Evolutionary conservation across 1,284 basidiomycete genomes (phyloP), one percentile per base, ranked within the genome.

Genomic region (Farysia itapuensis): DNA sequence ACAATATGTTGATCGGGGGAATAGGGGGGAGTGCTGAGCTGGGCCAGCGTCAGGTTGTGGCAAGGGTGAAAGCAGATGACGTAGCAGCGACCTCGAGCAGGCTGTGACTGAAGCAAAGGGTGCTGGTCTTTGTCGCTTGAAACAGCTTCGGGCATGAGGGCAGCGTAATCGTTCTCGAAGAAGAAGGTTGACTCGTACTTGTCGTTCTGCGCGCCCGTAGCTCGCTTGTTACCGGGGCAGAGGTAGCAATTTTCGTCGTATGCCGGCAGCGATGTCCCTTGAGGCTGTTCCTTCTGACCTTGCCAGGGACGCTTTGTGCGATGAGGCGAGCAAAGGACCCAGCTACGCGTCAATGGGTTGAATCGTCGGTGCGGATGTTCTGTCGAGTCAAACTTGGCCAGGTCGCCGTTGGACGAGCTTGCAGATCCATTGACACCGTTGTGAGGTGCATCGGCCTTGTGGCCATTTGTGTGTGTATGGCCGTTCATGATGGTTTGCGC

Each of bases 51-150:
- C n/a, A 94, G 79, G 74, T 94, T 89, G 76, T 96, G 93, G 36
- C 86, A 80, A 2, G 90, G 90, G 75, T 91, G 86, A 78, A 93
- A 96, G 73, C 89, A 84, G 46, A 97, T 77, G 21, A 97, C 93
- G 75, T 91, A 90, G 78, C 91, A 96, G 16, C 82, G 82, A 8
- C 93, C 93, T 43, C 88, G 81, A 1, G 91, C 83, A 0, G 90
- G 86, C 53, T 87, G 81, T 0, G 82, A 80, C 2, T 80, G 82
- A 49, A 94, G 82, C 35, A 95, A 78, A 2, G 58, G 64, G 33
- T 70, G 65, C 30, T 51, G 47, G 20, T 57, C 37, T 39, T 33
- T 32, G 16, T 61, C 58, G 3, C 23, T 39, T 2, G 58, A 66
- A 3, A 74, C 64, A n/a, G 59, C 56, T 15, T 52, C 44, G 11